These are phyloP conservation scores for Cytospora piceae DNA, from an alignment of 2,329 filamentous ascomycete genomes.

Conservation along the genomic window DNA sequence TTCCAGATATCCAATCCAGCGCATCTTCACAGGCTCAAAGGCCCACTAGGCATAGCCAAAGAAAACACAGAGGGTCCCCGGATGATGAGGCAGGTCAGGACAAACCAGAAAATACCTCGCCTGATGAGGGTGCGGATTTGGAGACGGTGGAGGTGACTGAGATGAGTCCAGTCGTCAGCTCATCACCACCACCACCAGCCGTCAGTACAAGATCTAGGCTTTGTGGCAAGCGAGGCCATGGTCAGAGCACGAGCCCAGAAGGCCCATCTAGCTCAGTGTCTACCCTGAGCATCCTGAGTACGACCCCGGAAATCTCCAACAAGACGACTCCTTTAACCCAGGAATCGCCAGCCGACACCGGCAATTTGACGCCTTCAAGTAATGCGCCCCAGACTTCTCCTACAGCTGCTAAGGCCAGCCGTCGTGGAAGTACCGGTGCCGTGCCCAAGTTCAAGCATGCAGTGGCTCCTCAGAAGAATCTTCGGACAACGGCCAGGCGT, in stretches of 20 bases:
- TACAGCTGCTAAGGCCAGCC: conserved; percentile 37
- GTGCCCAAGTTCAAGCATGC: conserved; percentile 36
- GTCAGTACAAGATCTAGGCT: conserved; percentile 22
- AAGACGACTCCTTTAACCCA: conserved; percentile 44
- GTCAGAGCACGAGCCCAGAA: conserved; percentile 1
- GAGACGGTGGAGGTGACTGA: neutral
- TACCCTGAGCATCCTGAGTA: conserved; percentile 45
- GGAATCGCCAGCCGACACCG: conserved; percentile 38
- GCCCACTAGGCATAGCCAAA: neutral
- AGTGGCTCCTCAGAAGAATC: conserved; percentile 32
- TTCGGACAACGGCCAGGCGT: conserved; percentile 36
- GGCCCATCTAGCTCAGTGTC: conserved; percentile 39
- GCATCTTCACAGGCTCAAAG: neutral
- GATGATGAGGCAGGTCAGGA: neutral
- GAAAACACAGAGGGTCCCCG: neutral
- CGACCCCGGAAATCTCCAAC: conserved; percentile 44
- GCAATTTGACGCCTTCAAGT: conserved; percentile 17
- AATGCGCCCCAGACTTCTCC: conserved; percentile 38
- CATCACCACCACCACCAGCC: conserved; percentile 22
- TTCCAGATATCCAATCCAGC: neutral
- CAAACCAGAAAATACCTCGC: neutral
- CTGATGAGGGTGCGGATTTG: neutral
- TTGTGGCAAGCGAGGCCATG: conserved; percentile 14
- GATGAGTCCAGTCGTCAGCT: neutral
- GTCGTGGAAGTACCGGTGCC: conserved; percentile 34